These are phyloP conservation scores for Bassia scoparia DNA, from an alignment of 148 eudicot genomes.

Conservation along the genomic window DNA sequence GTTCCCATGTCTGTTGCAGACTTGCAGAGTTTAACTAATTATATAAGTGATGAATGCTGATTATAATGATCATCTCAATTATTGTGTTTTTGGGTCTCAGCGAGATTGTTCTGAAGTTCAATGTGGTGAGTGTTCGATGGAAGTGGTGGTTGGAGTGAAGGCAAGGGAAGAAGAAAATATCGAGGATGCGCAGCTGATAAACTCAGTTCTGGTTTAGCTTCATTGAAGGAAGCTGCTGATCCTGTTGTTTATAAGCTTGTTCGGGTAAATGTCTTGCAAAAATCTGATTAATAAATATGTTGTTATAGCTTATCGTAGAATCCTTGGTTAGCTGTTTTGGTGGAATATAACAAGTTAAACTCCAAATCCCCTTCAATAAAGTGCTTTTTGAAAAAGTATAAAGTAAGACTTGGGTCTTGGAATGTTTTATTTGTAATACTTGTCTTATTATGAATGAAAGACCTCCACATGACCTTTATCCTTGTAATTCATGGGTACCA, in stretches of 20 bases:
- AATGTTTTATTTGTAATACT: not conserved
- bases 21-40: not conserved
- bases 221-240: slow-evolving; percentile 47
- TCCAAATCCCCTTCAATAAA: not conserved
- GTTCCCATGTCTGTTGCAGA: not conserved
- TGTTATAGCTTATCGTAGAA: not conserved
- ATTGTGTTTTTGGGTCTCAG: slow-evolving; percentile 35
- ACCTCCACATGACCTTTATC: not conserved
- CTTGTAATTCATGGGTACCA: not conserved
- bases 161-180: slow-evolving; percentile 34
- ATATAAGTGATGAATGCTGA: not conserved
- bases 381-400: not conserved
- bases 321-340: not conserved
- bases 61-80: not conserved
- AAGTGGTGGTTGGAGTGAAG: slow-evolving; percentile 42
- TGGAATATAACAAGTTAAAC: not conserved
- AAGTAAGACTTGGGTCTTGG: too few relatives aligned
- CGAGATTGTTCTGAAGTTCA: slow-evolving; percentile 35
- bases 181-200: slow-evolving; percentile 25
- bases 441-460: not conserved
- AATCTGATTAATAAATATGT: not conserved
- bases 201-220: slow-evolving; percentile 25
- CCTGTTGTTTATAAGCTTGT: slow-evolving; percentile 85
- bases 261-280: slow-evolving; percentile 42
- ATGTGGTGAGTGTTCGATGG: slow-evolving; percentile 49